Evolutionary conservation across 208 protist genomes (phyloP), one percentile per base, ranked within the genome.

Genomic region (Leishmania arabica): DNA sequence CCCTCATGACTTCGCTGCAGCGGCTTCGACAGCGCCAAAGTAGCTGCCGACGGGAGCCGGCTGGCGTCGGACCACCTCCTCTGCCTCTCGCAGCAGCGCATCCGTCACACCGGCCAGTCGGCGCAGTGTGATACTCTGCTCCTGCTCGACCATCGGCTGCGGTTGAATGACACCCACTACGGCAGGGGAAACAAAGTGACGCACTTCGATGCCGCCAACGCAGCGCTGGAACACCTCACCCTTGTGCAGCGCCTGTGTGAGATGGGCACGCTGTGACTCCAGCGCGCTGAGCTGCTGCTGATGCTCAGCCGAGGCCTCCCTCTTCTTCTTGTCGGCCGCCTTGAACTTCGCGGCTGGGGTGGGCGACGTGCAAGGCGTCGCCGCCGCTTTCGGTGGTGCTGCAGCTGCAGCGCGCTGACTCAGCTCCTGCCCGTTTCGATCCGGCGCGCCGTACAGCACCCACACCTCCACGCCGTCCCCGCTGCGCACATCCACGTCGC

Each of bases 391-490:
- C 24, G 56, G 13, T 1, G 74, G 9, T 27, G 74, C 37, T 51
- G 54, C 53, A 5, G 66, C 68, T 8, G 68, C 71, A 45, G 89
- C 79, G 19, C 84, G 81, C 68, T 93, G 90, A 19, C 81, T 75
- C 3, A 90, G 77, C 56, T 88, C 90, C 73, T 95, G 86, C 31
- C 93, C 92, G 81, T 97, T 91, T 64, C 85, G 85, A 72, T 97
- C 93, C 42, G 95, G 95, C 0, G 91, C 92, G 4, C 81, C 89
- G 83, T 96, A 97, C 40, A 95, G 89, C 37, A 96, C 86, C 93
- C 95, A 98, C 75, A 98, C 64, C 84, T 98, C 93, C 17, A 88
- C 85, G 40, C 78, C 72, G 17, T 79, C 77, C 24, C 92, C 91
- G 8, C 82, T 66, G 17, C 56, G 60, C 62, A 96, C 79, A n/a